Conservation (phyloP, 306 rosid species). For the Astragalus glycyphyllos region DNA sequence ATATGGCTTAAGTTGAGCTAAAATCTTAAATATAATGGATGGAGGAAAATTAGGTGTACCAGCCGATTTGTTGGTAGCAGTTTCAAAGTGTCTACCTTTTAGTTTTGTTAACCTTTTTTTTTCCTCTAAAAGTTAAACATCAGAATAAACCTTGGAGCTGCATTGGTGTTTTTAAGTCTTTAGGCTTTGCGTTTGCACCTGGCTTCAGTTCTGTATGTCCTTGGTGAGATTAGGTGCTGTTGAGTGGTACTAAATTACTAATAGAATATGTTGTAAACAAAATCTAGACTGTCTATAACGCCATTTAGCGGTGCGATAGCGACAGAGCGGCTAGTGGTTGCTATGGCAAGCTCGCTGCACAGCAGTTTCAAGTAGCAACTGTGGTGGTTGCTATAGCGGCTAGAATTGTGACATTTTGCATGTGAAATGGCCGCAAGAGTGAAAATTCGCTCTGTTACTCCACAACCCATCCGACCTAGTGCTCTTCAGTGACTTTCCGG, state of each 20-base stretch:
- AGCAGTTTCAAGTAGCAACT: no score
- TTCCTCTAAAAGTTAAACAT: not conserved
- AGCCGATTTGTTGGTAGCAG: slow-evolving; percentile 27
- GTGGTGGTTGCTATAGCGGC: no score
- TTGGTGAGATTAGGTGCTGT: slow-evolving; percentile 38
- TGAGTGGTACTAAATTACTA: not conserved
- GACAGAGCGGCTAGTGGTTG: no score
- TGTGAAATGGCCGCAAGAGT: no score
- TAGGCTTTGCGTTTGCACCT: slow-evolving; percentile 14
- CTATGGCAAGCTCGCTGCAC: no score
- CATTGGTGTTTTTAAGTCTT: slow-evolving; percentile 19
- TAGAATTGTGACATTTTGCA: no score
- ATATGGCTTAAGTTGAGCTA: slow-evolving; percentile 23
- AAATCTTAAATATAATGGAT: slow-evolving; percentile 16
- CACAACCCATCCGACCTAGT: no score
- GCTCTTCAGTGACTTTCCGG: no score
- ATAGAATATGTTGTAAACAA: slow-evolving; percentile 3
- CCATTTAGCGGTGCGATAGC: no score
- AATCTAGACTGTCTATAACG: no score
- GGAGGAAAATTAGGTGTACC: slow-evolving; percentile 34
- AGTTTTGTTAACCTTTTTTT: slow-evolving; percentile 7
- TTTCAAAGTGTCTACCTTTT: slow-evolving; percentile 16
- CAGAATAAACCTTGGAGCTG: not conserved
- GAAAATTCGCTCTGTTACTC: no score
- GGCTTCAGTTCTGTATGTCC: not conserved